A percentile compares a stretch with the other conserved stretches of the same genome.
Conservation (phyloP, 2,329 filamentous ascomycete species). For the Harringtonia lauricola region DNA sequence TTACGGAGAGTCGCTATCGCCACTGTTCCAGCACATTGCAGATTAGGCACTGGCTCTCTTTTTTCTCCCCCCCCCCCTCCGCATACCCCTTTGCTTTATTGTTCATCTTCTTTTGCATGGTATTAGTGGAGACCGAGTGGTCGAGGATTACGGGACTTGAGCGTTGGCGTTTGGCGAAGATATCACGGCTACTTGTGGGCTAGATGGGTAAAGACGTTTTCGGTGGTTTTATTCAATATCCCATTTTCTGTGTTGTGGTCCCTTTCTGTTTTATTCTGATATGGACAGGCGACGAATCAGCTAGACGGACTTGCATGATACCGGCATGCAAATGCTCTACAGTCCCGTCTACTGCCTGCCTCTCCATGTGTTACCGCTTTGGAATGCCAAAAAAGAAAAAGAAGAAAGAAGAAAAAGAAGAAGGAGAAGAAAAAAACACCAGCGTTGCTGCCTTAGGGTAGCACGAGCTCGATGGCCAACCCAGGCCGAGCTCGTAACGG, state of each 20-base stretch:
- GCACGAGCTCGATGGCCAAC: conserved; percentile 56
- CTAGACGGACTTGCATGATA: too few species aligned
- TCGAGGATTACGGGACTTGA: background rate
- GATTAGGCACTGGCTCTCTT: conserved; percentile 34
- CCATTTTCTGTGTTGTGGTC: too few species aligned
- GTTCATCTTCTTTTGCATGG: background rate
- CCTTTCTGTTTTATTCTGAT: too few species aligned
- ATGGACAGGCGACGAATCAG: too few species aligned
- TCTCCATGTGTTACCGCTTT: background rate
- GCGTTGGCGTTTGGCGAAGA: conserved; percentile 3
- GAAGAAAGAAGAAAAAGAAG: background rate
- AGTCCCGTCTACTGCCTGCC: too few species aligned
- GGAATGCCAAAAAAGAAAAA: too few species aligned
- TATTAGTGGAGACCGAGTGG: background rate
- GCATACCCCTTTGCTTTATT: background rate
- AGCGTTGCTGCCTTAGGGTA: conserved; percentile 66
- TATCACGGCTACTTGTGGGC: too few species aligned
- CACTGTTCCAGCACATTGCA: conserved; percentile 55
- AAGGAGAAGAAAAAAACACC: conserved; percentile 22
- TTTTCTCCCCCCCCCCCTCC: too few species aligned
- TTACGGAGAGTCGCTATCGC: conserved; percentile 76
- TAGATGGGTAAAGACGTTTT: background rate
- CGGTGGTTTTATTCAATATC: too few species aligned
- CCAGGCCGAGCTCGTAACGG: conserved; percentile 67
- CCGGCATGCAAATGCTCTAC: too few species aligned